Conservation (phyloP, 75 land plant species). For the Chamaecyparis obtusa region DNA sequence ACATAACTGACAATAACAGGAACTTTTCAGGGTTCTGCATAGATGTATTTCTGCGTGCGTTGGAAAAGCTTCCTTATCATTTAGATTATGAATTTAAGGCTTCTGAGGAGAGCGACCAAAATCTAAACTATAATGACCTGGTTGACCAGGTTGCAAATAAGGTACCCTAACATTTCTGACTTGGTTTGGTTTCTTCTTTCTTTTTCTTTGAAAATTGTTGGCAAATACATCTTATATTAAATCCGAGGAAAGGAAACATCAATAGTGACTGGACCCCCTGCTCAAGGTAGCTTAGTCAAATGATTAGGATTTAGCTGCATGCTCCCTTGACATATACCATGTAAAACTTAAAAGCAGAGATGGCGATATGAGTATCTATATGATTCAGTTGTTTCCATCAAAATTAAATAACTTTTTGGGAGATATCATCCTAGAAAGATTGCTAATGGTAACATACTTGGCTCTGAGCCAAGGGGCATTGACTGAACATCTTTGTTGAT, state of each 20-base stretch:
- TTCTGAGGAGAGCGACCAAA: background rate
- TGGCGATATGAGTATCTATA: too few species aligned
- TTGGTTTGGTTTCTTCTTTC: background rate
- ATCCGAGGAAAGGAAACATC: background rate
- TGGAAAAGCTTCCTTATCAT: constrained; percentile 27
- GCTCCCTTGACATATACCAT: too few species aligned
- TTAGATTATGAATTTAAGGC: constrained; percentile 21
- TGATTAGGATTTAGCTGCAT: too few species aligned
- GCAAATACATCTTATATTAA: background rate
- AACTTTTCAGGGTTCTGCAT: constrained; percentile 31
- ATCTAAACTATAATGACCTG: constrained; percentile 13
- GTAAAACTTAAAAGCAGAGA: too few species aligned
- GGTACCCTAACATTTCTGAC: constrained; percentile 7
- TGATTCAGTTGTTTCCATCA: too few species aligned
- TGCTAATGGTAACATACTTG: background rate
- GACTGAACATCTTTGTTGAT: background rate
- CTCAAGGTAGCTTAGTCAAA: too few species aligned
- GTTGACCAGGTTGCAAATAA: constrained; percentile 11
- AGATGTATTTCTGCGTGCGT: constrained; percentile 32
- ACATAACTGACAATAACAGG: constrained; percentile 3
- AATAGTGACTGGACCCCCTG: background rate
- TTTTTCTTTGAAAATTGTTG: background rate
- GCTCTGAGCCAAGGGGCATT: background rate
- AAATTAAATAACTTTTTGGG: background rate
- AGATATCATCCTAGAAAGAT: background rate